phyloP scores from a whole-genome alignment of 768 basidiomycete species.

The Galerina sulciceps region DNA sequence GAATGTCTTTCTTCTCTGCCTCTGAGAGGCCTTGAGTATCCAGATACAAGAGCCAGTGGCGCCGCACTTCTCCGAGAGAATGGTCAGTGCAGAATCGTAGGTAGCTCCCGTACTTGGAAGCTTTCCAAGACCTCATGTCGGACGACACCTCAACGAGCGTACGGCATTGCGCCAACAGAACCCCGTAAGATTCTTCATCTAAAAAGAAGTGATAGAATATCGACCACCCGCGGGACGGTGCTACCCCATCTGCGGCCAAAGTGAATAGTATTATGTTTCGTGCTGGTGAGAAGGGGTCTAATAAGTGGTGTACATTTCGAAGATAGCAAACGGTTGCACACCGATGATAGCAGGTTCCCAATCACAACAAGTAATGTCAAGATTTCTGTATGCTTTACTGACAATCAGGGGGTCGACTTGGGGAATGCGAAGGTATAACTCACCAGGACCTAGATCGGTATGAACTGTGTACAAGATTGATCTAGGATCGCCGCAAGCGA shows the following conservation, averaged over 20 bases:
- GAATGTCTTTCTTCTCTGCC: constrained; percentile 21
- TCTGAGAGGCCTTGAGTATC: constrained; percentile 29
- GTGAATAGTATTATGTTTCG: constrained; percentile 52
- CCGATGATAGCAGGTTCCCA: constrained; percentile 51
- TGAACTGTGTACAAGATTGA: constrained; percentile 55
- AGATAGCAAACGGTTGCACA: constrained; percentile 14
- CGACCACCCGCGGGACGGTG: constrained; percentile 38
- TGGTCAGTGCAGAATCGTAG: constrained; percentile 41
- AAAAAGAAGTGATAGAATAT: constrained; percentile 55
- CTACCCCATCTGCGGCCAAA: constrained; percentile 38
- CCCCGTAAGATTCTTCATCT: constrained; percentile 34
- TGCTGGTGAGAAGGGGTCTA: constrained; percentile 31
- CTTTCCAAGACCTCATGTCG: constrained; percentile 40
- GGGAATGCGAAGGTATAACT: constrained; percentile 3
- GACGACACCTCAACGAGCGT: constrained; percentile 38
- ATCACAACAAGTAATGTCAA: constrained; percentile 59
- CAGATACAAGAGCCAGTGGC: constrained; percentile 43
- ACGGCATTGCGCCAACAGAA: constrained; percentile 42
- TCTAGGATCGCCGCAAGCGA: constrained; percentile 62
- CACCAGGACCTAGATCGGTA: constrained; percentile 29
- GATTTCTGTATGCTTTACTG: constrained; percentile 19
- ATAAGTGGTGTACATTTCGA: not conserved
- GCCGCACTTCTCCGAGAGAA: constrained; percentile 42
- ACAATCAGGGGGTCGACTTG: not conserved
- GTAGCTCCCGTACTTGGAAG: constrained; percentile 38